Evolutionary conservation across 139 green algal species (phyloP).

Genomic region (Picochlorum costavermella): DNA sequence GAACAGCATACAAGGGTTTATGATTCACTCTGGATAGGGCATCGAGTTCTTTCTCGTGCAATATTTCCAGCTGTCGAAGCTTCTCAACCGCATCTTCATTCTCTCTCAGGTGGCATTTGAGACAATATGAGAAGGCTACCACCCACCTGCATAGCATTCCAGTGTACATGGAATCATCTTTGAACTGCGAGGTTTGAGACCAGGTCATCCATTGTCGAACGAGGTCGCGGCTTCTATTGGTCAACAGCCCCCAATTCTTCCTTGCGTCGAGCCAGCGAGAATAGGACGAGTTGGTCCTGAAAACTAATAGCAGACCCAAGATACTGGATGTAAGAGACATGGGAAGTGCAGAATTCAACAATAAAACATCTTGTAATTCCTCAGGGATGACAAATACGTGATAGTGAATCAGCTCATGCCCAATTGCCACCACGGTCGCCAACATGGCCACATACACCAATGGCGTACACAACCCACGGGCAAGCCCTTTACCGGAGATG

Average conservation of each 20-base stretch:
- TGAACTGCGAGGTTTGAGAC: not conserved
- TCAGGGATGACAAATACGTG: not conserved
- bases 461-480: conserved; percentile 10
- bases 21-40: conserved; percentile 15
- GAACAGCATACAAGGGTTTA: conserved; percentile 20
- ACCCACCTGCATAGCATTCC: conserved; percentile 13
- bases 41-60: conserved; percentile 12
- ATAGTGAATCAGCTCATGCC: not conserved
- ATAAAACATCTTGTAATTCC: not conserved
- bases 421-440: not conserved
- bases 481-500: conserved; percentile 23
- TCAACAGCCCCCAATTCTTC: conserved; percentile 12
- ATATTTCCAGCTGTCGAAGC: conserved; percentile 6
- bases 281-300: conserved; percentile 30
- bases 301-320: conserved; percentile 29
- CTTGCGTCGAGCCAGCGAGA: conserved; percentile 19
- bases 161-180: not conserved
- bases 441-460: conserved; percentile 11
- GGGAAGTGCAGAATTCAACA: conserved; percentile 10
- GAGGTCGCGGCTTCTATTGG: conserved; percentile 17
- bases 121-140: not conserved
- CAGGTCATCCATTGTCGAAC: conserved; percentile 18
- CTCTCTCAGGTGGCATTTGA: conserved; percentile 18
- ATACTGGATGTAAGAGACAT: conserved; percentile 22
- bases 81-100: conserved; percentile 11